A percentile compares a stretch with the other conserved stretches of the same genome.
Conservation (phyloP, 352 stramenopile species). For the Globisporangium canariense region DNA sequence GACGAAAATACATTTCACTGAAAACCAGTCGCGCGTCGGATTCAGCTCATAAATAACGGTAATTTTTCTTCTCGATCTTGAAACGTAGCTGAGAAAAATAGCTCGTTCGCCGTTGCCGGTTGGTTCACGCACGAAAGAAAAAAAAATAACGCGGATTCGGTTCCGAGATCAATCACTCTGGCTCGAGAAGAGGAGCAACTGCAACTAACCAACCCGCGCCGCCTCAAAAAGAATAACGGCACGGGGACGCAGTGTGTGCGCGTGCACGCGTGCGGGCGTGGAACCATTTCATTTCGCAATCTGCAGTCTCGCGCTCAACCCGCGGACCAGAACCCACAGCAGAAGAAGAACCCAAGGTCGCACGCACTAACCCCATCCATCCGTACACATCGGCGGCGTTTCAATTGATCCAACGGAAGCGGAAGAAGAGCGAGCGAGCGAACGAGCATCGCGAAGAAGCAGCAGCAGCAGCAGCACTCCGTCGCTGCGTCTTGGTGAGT, state of each 20-base stretch:
- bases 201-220: constrained; percentile 12
- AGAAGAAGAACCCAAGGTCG: not conserved
- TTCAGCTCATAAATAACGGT: not conserved
- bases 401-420: constrained; percentile 5
- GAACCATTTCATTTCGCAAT: constrained; percentile 48
- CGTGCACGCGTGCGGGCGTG: constrained; percentile 10
- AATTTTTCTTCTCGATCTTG: constrained; percentile 11
- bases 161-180: constrained; percentile 11
- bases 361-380: not conserved
- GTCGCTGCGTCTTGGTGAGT: not conserved
- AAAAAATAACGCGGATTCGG: not conserved
- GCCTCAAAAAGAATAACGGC: constrained; percentile 41
- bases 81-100: constrained; percentile 15
- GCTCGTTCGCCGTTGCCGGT: constrained; percentile 3
- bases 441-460: constrained; percentile 5
- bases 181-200: constrained; percentile 15
- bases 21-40: no score
- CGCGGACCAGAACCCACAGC: constrained; percentile 14
- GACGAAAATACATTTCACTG: not conserved
- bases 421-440: constrained; percentile 8
- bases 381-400: constrained; percentile 2
- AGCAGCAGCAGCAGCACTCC: not conserved
- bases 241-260: constrained; percentile 1
- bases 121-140: not conserved
- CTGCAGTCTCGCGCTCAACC: constrained; percentile 35